phyloP scores from a whole-genome alignment of 306 rosid genomes.

The Trifolium dubium region DNA sequence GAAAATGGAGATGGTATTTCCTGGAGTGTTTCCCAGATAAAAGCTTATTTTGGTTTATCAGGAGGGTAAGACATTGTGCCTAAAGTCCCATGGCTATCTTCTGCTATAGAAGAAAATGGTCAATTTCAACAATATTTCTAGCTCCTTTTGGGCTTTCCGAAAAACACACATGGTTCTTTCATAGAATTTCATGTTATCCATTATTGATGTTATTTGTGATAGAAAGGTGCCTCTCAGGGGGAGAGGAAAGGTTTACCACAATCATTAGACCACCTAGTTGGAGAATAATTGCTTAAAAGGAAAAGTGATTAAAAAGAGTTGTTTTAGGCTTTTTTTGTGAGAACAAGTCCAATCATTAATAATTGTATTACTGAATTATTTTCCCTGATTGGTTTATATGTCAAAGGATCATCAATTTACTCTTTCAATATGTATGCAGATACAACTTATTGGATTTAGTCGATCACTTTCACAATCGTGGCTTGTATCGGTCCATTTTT shows the following conservation, averaged over 20 bases:
- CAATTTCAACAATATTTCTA: slow-evolving; percentile 23
- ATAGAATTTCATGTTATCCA: not conserved
- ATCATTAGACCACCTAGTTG: slow-evolving; percentile 22
- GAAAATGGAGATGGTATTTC: slow-evolving; percentile 51
- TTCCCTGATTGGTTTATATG: slow-evolving; percentile 38
- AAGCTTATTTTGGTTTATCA: slow-evolving; percentile 90
- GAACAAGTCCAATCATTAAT: slow-evolving; percentile 22
- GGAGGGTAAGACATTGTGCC: slow-evolving; percentile 74
- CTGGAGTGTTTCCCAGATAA: slow-evolving; percentile 74
- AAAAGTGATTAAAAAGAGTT: not conserved
- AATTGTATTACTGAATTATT: slow-evolving; percentile 30
- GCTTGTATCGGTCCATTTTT: slow-evolving; percentile 83
- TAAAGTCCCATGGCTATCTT: slow-evolving; percentile 16
- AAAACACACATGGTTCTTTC: slow-evolving; percentile 2
- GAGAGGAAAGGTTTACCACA: not conserved
- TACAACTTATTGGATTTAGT: slow-evolving; percentile 75
- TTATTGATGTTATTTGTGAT: not conserved
- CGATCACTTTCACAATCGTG: slow-evolving; percentile 83
- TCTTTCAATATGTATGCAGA: slow-evolving; percentile 55
- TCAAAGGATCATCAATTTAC: slow-evolving; percentile 37
- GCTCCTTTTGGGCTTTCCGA: slow-evolving; percentile 24
- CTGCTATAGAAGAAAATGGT: slow-evolving; percentile 25
- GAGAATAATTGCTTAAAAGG: not conserved
- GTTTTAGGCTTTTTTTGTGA: slow-evolving; percentile 14
- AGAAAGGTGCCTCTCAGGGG: slow-evolving; percentile 1